Evolutionary conservation across 2,329 filamentous ascomycete species (phyloP), one percentile per base, ranked within the genome.

Genomic region (Beauveria varroae): DNA sequence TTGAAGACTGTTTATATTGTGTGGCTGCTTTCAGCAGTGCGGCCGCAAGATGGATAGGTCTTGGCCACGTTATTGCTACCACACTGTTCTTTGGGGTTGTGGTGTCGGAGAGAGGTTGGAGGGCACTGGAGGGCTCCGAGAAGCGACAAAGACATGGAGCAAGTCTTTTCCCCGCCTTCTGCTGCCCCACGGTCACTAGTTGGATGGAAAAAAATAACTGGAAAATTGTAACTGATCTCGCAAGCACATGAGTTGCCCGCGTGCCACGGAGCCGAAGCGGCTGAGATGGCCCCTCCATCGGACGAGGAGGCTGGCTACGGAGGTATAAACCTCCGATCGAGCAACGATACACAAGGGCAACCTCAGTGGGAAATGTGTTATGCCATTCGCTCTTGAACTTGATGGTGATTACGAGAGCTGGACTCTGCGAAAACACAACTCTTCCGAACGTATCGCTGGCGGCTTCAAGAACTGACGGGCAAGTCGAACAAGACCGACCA

Each of bases 201-300:
- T 18, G 26, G 2, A 34, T 14, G 9, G 43, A 12, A 24, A 54
- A 54, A n/a, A 49, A 6, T 18, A n/a, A 41, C 26, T 8, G 28
- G 28, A 49, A 50, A 44, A 44, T 47, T 10, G 5, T 12, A 14
- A 14, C 34, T n/a, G 52, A 30, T 43, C 44, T n/a, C 37, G 16
- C n/a, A 59, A 7, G 26, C 56, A 59, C 56, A 59, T 59, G 37
- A 52, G 30, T 24, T 50, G 56, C 18, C 46, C 56, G 56, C 56
- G 47, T 51, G 56, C 47, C 47, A 59, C 47, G 56, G 56, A 52
- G 56, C 56, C 56, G 56, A 59, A 49, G 47, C 56, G 47, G 56
- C 56, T 59, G 56, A 52, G 47, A 51, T 24, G 24, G 34, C 22
- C 46, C 56, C 50, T 53, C 51, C 34, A 59, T 59, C 56, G 47